phyloP scores from a whole-genome alignment of 306 rosid genomes.

The Gastrolobium villosum region DNA sequence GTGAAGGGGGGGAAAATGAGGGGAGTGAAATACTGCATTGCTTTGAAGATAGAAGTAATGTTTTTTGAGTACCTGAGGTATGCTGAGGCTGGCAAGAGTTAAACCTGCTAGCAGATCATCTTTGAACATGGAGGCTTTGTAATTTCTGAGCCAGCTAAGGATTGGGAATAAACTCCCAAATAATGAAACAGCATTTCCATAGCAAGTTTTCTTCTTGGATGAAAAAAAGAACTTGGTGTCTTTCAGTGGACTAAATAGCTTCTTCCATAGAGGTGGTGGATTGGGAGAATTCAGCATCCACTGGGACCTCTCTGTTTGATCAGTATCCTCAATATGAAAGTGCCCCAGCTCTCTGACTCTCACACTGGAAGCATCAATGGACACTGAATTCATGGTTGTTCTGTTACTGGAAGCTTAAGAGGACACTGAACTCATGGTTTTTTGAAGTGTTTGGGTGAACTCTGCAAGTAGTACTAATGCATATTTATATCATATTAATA shows the following conservation, averaged over 20 bases:
- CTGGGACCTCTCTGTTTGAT: conserved; percentile 51
- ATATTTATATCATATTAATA: conserved; percentile 16
- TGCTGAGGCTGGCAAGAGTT: conserved; percentile 91
- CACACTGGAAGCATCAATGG: conserved; percentile 43
- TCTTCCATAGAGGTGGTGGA: conserved; percentile 66
- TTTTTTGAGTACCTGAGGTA: conserved; percentile 74
- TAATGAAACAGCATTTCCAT: conserved; percentile 44
- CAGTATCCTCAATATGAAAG: conserved; percentile 43
- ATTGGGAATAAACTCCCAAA: conserved; percentile 69
- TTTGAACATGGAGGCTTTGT: conserved; percentile 71
- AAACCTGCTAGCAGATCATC: conserved; percentile 83
- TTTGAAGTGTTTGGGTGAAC: conserved; percentile 68
- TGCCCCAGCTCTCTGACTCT: conserved; percentile 48
- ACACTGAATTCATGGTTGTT: conserved; percentile 51
- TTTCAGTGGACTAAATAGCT: conserved; percentile 55
- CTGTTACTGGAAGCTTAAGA: conserved; percentile 21
- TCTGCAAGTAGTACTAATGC: conserved; percentile 17
- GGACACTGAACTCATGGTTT: conserved; percentile 51
- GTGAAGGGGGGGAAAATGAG: not conserved
- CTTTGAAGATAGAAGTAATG: not conserved
- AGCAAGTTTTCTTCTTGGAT: conserved; percentile 38
- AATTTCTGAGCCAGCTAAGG: conserved; percentile 68
- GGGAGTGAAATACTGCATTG: not conserved
- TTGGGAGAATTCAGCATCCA: conserved; percentile 72
- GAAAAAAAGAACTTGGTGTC: conserved; percentile 43